phyloP scores from a whole-genome alignment of 306 rosid species.

The Vigna reflexopilosa region DNA sequence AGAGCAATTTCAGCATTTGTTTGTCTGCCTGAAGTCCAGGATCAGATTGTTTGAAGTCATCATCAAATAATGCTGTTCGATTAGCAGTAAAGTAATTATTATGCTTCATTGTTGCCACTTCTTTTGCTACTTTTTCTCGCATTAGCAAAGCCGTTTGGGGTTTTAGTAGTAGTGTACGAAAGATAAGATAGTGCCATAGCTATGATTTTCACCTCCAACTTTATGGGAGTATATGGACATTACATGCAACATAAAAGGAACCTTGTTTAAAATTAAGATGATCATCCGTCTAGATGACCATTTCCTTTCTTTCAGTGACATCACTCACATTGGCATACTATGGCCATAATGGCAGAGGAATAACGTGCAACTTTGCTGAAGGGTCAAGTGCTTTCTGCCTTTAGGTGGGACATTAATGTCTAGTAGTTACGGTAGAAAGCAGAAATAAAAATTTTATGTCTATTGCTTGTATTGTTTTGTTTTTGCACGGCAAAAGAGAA shows the following conservation, averaged over 20 bases:
- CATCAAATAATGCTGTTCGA: constrained; percentile 38
- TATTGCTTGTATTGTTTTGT: constrained; percentile 26
- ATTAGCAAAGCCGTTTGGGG: background rate
- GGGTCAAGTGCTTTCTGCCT: constrained; percentile 41
- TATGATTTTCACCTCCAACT: constrained; percentile 25
- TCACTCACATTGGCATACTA: background rate
- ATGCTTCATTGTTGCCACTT: constrained; percentile 31
- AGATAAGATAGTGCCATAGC: constrained; percentile 2
- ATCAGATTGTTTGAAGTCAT: constrained; percentile 38
- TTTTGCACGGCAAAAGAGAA: constrained; percentile 43
- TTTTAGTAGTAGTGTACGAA: background rate
- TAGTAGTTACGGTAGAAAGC: constrained; percentile 49
- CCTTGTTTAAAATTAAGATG: constrained; percentile 22
- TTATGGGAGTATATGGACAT: background rate
- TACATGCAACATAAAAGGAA: constrained; percentile 3
- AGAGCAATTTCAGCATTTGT: constrained; percentile 47
- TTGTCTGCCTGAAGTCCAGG: constrained; percentile 41
- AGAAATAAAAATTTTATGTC: constrained; percentile 47
- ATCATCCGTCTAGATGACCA: background rate
- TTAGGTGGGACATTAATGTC: constrained; percentile 45
- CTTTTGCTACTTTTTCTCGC: constrained; percentile 22
- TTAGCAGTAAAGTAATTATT: background rate
- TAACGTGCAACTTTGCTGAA: constrained; percentile 37
- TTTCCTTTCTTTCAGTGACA: constrained; percentile 13
- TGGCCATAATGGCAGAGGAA: constrained; percentile 30